Percentiles rank a stretch among this genome's conserved stretches.
Evolutionary conservation across 1,139 yeast species (phyloP).

Genomic region (Kurtzmaniella quercitrusa): DNA sequence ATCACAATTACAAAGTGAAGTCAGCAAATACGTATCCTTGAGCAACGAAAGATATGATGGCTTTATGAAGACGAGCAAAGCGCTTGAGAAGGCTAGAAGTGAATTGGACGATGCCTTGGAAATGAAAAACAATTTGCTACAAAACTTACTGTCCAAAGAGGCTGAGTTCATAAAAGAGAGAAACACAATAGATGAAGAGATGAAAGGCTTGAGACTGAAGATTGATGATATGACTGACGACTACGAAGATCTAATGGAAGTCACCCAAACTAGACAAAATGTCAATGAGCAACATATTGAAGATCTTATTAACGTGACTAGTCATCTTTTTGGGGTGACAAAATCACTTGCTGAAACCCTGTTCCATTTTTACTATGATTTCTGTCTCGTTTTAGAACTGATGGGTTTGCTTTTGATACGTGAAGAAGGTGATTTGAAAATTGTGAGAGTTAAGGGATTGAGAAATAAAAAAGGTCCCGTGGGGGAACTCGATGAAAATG

Average conservation of each 20-base stretch:
- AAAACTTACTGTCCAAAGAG: slow-evolving; percentile 65
- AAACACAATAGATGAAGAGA: slow-evolving; percentile 44
- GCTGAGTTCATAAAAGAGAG: slow-evolving; percentile 55
- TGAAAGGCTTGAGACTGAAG: slow-evolving; percentile 33
- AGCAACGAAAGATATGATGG: slow-evolving; percentile 16
- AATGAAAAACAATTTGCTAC: slow-evolving; percentile 60
- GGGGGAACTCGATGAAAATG: slow-evolving; percentile 16
- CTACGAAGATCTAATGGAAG: slow-evolving; percentile 47
- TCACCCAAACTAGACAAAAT: slow-evolving; percentile 27
- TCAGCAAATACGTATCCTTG: slow-evolving; percentile 15
- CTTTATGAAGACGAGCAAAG: slow-evolving; percentile 16
- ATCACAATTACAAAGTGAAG: slow-evolving; percentile 25
- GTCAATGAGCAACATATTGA: slow-evolving; percentile 25
- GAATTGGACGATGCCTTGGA: slow-evolving; percentile 28
- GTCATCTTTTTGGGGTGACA: slow-evolving; percentile 18
- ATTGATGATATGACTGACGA: slow-evolving; percentile 43
- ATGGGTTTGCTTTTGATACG: slow-evolving; percentile 67
- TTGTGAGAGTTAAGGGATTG: slow-evolving; percentile 69
- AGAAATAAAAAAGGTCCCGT: slow-evolving; percentile 32
- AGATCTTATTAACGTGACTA: slow-evolving; percentile 23
- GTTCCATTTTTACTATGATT: slow-evolving; percentile 35
- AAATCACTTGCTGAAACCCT: slow-evolving; percentile 18
- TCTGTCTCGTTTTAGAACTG: slow-evolving; percentile 64
- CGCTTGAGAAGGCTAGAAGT: slow-evolving; percentile 20
- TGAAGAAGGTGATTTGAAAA: slow-evolving; percentile 35